phyloP scores from a whole-genome alignment of 2,329 filamentous ascomycete genomes.

The Talaromyces piceae region DNA sequence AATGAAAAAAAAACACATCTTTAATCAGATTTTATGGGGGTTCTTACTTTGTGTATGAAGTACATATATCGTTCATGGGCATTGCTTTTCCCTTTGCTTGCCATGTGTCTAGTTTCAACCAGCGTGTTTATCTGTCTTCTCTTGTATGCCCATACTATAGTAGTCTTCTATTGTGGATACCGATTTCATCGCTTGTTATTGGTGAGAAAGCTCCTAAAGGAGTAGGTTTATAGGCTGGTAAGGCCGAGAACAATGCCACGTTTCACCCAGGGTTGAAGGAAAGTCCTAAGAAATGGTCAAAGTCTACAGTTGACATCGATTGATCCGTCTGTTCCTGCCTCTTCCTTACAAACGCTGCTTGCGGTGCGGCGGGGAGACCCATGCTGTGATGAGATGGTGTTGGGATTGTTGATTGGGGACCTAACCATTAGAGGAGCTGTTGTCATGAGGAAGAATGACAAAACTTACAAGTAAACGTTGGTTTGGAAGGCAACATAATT shows the following conservation, averaged over 20 bases:
- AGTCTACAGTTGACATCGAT: not conserved
- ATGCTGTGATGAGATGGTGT: constrained; percentile 13
- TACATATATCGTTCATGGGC: not conserved
- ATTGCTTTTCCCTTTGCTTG: not conserved
- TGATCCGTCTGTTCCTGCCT: not conserved
- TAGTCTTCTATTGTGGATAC: not conserved
- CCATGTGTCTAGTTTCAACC: not conserved
- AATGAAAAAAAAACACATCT: not conserved
- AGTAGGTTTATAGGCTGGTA: no score
- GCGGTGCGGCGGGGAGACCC: constrained; percentile 10
- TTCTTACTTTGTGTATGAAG: not conserved
- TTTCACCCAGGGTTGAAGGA: constrained; percentile 7
- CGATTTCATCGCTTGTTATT: not conserved
- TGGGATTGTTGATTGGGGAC: constrained; percentile 1
- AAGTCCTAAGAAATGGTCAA: constrained; percentile 2
- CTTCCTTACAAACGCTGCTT: constrained; percentile 1
- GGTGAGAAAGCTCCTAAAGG: no score
- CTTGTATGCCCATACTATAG: not conserved
- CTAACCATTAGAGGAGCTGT: not conserved
- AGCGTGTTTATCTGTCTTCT: not conserved
- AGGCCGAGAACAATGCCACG: not conserved
- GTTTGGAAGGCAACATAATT: constrained; percentile 26
- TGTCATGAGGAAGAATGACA: not conserved
- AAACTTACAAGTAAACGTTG: constrained; percentile 13
- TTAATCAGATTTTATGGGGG: not conserved